A percentile compares a stretch with the other conserved stretches of the same genome.
Evolutionary conservation across 768 basidiomycete species (phyloP).

Genomic region (Gymnopilus dilepis): DNA sequence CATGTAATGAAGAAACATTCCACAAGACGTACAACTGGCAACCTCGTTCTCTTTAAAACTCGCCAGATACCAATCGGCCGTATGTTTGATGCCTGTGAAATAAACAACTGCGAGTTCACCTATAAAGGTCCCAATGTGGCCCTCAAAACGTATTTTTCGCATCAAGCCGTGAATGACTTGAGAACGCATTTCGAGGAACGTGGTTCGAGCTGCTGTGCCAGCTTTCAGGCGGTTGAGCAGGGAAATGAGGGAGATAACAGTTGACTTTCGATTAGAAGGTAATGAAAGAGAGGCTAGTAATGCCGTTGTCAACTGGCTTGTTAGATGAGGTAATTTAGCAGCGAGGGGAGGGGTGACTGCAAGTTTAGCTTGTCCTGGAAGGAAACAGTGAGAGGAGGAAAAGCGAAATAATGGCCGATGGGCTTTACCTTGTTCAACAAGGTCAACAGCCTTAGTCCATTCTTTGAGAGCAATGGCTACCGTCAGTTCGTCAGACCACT

Average conservation of each 20-base stretch:
- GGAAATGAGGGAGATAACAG: constrained; percentile 71
- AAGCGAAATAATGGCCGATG: too few species aligned
- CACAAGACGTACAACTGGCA: constrained; percentile 74
- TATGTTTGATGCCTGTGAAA: constrained; percentile 96
- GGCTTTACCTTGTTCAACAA: constrained; percentile 80
- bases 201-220: constrained; percentile 76
- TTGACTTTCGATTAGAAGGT: constrained; percentile 77
- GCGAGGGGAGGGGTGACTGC: constrained; percentile 56
- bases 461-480: constrained; percentile 89
- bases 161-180: constrained; percentile 77
- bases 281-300: constrained; percentile 77
- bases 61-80: constrained; percentile 96
- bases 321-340: constrained; percentile 68
- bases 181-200: constrained; percentile 81
- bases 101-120: constrained; percentile 87
- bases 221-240: constrained; percentile 79
- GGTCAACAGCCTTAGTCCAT: constrained; percentile 85
- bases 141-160: constrained; percentile 90
- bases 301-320: constrained; percentile 68
- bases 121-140: constrained; percentile 84
- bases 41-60: constrained; percentile 96
- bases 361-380: constrained; percentile 65
- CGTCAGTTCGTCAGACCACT: constrained; percentile 90
- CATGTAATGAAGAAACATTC: neutral
- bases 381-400: too few species aligned